These are phyloP conservation scores for Fraxinus americana DNA, from an alignment of 257 asterid species.

Conservation along the genomic window DNA sequence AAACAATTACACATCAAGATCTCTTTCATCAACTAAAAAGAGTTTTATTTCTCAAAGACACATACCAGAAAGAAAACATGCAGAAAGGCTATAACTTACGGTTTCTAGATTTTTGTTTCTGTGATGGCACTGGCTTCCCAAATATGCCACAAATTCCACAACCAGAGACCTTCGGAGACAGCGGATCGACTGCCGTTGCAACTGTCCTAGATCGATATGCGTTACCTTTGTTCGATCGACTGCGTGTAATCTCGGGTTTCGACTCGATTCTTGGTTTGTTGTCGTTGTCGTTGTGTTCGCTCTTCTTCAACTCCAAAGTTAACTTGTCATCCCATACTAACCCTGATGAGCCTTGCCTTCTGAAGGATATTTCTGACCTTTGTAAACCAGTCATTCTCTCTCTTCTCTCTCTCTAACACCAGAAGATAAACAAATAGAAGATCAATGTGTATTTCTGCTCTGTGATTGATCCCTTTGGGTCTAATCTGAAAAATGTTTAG, in stretches of 20 bases:
- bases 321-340: conserved; percentile 48
- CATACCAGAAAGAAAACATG: not conserved
- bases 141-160: conserved; percentile 46
- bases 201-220: conserved; percentile 20
- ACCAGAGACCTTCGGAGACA: conserved; percentile 51
- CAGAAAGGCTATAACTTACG: conserved; percentile 31
- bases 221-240: conserved; percentile 11
- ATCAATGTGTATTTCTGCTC: not conserved
- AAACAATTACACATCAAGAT: not conserved
- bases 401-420: conserved; percentile 14
- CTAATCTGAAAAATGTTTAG: not conserved
- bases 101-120: conserved; percentile 22
- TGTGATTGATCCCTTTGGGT: not conserved
- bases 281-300: conserved; percentile 6
- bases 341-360: conserved; percentile 59
- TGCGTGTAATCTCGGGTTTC: conserved; percentile 8
- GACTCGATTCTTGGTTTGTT: conserved; percentile 15
- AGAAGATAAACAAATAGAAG: not conserved
- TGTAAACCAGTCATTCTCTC: conserved; percentile 31
- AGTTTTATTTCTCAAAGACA: not conserved
- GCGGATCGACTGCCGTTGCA: conserved; percentile 43
- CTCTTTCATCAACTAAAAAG: not conserved
- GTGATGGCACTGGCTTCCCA: conserved; percentile 31
- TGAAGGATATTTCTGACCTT: conserved; percentile 49
- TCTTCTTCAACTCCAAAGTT: conserved; percentile 40